A percentile compares a stretch with the other conserved stretches of the same genome.
Conservation (phyloP, 2,329 filamentous ascomycete species). For the Colletotrichum falcatum region DNA sequence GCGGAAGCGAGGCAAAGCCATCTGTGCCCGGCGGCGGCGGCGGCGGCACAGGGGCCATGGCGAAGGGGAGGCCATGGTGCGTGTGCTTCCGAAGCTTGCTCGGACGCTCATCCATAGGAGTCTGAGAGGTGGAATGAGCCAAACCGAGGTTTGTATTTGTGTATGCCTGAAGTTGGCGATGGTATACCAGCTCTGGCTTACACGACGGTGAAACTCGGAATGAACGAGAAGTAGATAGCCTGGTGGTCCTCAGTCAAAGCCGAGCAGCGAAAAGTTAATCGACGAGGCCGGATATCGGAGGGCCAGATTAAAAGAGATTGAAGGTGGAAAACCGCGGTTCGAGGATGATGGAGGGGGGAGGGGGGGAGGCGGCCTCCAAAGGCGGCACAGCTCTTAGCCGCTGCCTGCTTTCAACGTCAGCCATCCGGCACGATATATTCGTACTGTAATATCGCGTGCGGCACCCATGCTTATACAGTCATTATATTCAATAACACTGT, state of each 20-base stretch:
- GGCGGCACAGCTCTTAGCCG: conserved; percentile 4
- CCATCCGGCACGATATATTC: rapidly evolving
- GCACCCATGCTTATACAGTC: background rate
- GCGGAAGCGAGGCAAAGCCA: conserved; percentile 23
- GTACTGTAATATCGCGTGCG: background rate
- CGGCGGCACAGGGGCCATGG: background rate
- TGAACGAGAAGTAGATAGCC: background rate
- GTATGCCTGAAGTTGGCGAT: background rate
- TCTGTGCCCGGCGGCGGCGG: background rate
- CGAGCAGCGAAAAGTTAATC: background rate
- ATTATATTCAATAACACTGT: rapidly evolving
- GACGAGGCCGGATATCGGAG: too few relatives aligned
- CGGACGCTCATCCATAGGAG: background rate
- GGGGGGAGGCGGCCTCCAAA: conserved; percentile 8
- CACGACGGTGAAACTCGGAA: background rate
- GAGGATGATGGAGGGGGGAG: background rate
- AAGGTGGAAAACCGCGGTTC: background rate
- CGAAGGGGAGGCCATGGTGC: background rate
- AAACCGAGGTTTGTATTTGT: background rate
- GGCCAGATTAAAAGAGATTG: background rate
- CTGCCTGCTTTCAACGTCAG: conserved; percentile 7
- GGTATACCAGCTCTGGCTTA: background rate
- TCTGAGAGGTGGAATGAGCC: background rate
- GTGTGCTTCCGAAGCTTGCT: background rate
- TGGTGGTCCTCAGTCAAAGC: background rate